Percentiles rank a stretch among this genome's conserved stretches.
Conservation (phyloP, 352 stramenopile genomes). For the Globisporangium apiculatum region DNA sequence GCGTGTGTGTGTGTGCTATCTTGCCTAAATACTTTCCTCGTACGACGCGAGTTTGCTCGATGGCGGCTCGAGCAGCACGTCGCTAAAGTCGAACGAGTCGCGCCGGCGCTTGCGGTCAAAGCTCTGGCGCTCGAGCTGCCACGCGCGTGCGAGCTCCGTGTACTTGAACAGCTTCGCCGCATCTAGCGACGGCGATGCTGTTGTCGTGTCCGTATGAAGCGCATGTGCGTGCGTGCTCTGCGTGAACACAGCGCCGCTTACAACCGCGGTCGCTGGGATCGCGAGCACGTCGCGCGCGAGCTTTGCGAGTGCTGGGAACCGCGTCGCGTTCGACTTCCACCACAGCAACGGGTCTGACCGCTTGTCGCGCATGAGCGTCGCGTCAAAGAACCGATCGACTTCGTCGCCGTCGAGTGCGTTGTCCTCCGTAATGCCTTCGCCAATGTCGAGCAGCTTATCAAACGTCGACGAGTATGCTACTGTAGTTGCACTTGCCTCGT, state of each 20-base stretch:
- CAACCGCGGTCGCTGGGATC: slow-evolving; percentile 60
- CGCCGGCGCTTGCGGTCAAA: slow-evolving; percentile 68
- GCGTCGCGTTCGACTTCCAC: slow-evolving; percentile 81
- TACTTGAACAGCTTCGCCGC: slow-evolving; percentile 77
- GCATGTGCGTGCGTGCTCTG: slow-evolving; percentile 51
- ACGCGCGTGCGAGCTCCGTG: slow-evolving; percentile 58
- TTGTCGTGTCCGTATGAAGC: slow-evolving; percentile 31
- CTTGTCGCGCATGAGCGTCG: slow-evolving; percentile 74
- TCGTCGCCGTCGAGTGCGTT: slow-evolving; percentile 75
- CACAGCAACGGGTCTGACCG: slow-evolving; percentile 72
- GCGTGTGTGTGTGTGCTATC: background rate
- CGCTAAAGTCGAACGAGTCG: slow-evolving; percentile 73
- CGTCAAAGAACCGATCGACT: slow-evolving; percentile 78
- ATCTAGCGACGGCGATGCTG: slow-evolving; percentile 20
- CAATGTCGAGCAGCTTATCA: slow-evolving; percentile 76
- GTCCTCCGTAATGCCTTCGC: slow-evolving; percentile 56
- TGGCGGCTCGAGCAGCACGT: slow-evolving; percentile 40
- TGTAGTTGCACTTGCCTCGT: slow-evolving; percentile 12
- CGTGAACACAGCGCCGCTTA: slow-evolving; percentile 66
- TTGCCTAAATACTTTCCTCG: slow-evolving; percentile 85
- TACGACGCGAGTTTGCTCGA: slow-evolving; percentile 57
- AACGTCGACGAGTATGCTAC: slow-evolving; percentile 29
- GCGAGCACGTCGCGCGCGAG: slow-evolving; percentile 70
- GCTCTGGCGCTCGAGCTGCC: slow-evolving; percentile 73
- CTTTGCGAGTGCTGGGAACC: slow-evolving; percentile 63